Conservation (phyloP, 352 stramenopile genomes). For the Phytopythium kandeliae region DNA sequence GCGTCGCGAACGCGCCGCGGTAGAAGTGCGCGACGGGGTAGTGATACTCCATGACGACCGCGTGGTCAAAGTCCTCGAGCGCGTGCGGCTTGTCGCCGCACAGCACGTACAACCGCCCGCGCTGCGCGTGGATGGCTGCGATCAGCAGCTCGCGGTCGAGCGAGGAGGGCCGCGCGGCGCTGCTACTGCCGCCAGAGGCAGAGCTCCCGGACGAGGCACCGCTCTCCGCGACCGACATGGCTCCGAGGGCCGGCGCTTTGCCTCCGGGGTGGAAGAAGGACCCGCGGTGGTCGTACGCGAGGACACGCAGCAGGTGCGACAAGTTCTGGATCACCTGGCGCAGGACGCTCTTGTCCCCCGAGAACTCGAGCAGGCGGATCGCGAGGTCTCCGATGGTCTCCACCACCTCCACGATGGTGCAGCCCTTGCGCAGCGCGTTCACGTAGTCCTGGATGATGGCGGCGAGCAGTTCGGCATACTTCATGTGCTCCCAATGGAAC, state of each 20-base stretch:
- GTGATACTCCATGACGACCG: conserved; percentile 74
- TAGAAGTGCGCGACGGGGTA: conserved; percentile 80
- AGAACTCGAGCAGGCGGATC: conserved; percentile 60
- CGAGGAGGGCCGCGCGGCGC: conserved; percentile 7
- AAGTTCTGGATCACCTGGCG: conserved; percentile 61
- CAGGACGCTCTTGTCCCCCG: conserved; percentile 48
- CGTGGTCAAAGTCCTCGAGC: conserved; percentile 59
- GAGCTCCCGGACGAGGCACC: background rate
- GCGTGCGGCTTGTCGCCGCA: conserved; percentile 43
- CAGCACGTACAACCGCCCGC: conserved; percentile 54
- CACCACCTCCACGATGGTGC: conserved; percentile 63
- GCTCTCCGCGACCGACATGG: conserved; percentile 1
- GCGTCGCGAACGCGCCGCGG: conserved; percentile 51
- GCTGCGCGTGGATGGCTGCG: conserved; percentile 54
- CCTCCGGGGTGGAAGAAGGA: conserved; percentile 21
- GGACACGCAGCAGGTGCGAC: conserved; percentile 44
- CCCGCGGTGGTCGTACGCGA: conserved; percentile 30
- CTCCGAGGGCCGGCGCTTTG: background rate
- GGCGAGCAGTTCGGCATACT: conserved; percentile 52
- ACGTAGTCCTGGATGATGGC: conserved; percentile 74
- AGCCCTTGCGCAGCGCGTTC: conserved; percentile 63
- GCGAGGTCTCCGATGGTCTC: conserved; percentile 70
- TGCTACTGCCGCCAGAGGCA: background rate
- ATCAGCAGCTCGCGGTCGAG: conserved; percentile 44
- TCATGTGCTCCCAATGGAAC: conserved; percentile 68